Base-by-base conservation (phyloP, 768 basidiomycete species). In the Lentinula raphanica region DNA sequence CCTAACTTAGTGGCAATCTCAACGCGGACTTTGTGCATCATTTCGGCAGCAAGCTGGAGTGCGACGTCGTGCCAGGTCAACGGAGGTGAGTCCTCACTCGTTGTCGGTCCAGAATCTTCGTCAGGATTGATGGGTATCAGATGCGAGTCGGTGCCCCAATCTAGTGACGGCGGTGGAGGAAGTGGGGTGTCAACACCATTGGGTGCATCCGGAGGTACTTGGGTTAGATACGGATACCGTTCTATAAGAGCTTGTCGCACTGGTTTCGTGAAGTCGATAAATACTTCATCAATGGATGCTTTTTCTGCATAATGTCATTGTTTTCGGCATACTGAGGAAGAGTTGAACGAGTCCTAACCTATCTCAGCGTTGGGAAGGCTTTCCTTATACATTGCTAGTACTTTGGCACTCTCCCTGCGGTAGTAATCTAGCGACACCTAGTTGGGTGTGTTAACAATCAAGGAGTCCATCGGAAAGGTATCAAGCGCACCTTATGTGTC, bases 271-370 rank as follows among this genome's bases (percentile, higher is more conserved):
- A 98, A 82, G 69, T 98, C 96, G 58, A 98, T 84, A 70, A 95
- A 99, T 0, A 92, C 94, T 67, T 99, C 97, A 66, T 98, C 97
- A 35, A 98, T 97, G 0, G 93, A 96, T 23, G 97, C 97, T 69
- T 95, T 97, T 72, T 99, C 96, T 94, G 29, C 38, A 2, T 25
- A 5, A 38, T 36, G 45, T 7, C 27, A 9, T 38, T 40, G 51
- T 35, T 58, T 44, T 35, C 25, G 61, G 58, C 6, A 11, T 3
- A 46, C 29, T 32, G 21, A 40, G 19, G n/a, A n/a, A n/a, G n/a
- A n/a, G 29, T 49, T 3, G 9, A 13, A 11, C 38, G 49, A 32
- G 13, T 17, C 57, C 77, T 64, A 62, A 93, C 94, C 94, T 55
- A 96, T 79, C 75, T 96, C 92, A 21, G 87, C 91, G 4, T 74